phyloP scores from a whole-genome alignment of 73 alveolate species.

The Paramecium sonneborni region DNA sequence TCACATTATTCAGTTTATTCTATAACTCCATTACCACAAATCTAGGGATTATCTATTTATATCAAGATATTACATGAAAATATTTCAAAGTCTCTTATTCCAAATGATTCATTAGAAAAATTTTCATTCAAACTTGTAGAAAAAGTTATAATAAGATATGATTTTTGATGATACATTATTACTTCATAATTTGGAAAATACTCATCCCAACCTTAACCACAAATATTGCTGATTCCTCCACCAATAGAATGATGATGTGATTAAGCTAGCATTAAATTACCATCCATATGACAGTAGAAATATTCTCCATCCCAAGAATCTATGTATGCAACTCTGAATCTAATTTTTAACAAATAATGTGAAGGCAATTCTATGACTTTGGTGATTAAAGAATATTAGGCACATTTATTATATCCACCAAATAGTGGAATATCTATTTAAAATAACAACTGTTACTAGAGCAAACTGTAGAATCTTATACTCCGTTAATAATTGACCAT shows the following conservation, averaged over 20 bases:
- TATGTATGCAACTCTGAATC: not conserved
- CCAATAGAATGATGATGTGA: not conserved
- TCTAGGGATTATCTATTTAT: not conserved
- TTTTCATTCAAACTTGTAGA: not conserved
- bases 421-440: not conserved
- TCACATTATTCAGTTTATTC: not conserved
- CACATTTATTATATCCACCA: not conserved
- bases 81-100: not conserved
- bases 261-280: not conserved
- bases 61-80: not conserved
- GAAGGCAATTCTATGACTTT: not conserved
- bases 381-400: not conserved
- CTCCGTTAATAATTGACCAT: not conserved
- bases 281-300: not conserved
- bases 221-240: not conserved
- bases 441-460: not conserved
- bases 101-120: not conserved
- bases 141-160: not conserved
- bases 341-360: not conserved
- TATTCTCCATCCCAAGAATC: constrained; percentile 36
- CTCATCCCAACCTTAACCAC: not conserved
- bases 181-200: not conserved
- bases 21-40: not conserved
- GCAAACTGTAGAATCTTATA: not conserved
- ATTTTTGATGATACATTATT: not conserved